These are phyloP conservation scores for Acorus calamus DNA, from an alignment of 106 monocot genomes.

Conservation along the genomic window DNA sequence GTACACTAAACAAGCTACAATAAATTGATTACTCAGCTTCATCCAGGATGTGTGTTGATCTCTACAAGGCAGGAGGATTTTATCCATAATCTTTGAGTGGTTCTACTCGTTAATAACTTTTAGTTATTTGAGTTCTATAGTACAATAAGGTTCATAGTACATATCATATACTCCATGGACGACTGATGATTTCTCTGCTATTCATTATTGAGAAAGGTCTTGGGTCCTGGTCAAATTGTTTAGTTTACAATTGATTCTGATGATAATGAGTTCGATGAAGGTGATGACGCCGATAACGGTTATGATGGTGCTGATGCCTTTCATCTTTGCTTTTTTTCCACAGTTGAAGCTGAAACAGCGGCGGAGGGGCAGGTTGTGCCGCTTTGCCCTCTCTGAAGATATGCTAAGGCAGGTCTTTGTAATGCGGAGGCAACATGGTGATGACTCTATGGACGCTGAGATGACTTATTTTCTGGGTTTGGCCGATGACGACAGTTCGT, in stretches of 20 bases:
- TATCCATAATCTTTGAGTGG: no score
- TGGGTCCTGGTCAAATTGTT: slow-evolving; percentile 18
- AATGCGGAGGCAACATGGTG: slow-evolving; percentile 11
- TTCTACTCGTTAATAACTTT: no score
- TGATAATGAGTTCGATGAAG: neutral
- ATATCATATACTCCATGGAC: no score
- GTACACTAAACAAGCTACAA: no score
- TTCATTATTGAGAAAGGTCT: slow-evolving; percentile 17
- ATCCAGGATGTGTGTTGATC: no score
- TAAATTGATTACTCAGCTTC: no score
- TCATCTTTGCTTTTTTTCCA: neutral
- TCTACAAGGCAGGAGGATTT: no score
- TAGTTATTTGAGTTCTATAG: neutral
- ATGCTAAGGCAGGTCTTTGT: slow-evolving; percentile 24
- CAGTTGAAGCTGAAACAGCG: slow-evolving; percentile 11
- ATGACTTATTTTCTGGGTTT: no score
- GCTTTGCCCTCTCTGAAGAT: slow-evolving; percentile 15
- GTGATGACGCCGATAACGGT: neutral
- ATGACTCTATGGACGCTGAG: no score
- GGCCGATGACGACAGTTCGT: no score
- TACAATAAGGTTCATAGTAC: slow-evolving; percentile 2
- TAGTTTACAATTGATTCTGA: slow-evolving; percentile 19
- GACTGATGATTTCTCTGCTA: slow-evolving; percentile 20
- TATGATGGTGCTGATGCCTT: neutral
- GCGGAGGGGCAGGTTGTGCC: slow-evolving; percentile 18